Evolutionary conservation across 805 yeast species (phyloP), one percentile per base, ranked within the genome.

Genomic region (Ogataea methanolica): DNA sequence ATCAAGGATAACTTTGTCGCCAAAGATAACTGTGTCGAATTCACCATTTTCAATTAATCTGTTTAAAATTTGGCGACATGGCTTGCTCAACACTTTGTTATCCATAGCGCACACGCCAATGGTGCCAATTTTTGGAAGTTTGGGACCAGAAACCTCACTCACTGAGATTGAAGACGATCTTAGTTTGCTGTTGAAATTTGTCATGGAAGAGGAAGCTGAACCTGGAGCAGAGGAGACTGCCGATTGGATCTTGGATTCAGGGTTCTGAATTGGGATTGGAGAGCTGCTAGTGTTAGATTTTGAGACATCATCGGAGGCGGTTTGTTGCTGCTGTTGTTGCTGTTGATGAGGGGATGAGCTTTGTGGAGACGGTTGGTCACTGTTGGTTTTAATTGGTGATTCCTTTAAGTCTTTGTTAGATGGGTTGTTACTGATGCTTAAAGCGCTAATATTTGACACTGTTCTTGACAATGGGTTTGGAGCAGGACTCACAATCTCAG

Each of bases 71-170:
- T 87, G 88, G 49, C 98, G 74, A 62, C 97, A 92, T 2, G 99
- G 99, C 70, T 94, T 94, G 39, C 96, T 85, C 61, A 96, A 76
- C 2, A 91, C 99, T 67, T 94, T 94, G 49, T 91, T 84, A 67
- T 94, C 99, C 97, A 94, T 91, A 11, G 99, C 99, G 70, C 99
- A 94, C 1, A 94, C 96, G 45, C 99, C 99, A 57, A 94, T 88
- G 55, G 88, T 91, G 36, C 99, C 98, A 53, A 91, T 80, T 54
- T 77, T 81, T 4, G 88, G 88, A 44, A 82, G 59, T 52, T 75
- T 74, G 4, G 82, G 78, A 11, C 76, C 73, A 8, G 67, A 67
- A 11, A 60, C 62, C 44, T 71, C 78, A 21, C 69, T 67, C 22
- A 69, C 67, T 5, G 72, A 63, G 12, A 61, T 59, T 19, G 67